Conservation (phyloP, 1,284 basidiomycete genomes). For the Leccinum subrobustum region DNA sequence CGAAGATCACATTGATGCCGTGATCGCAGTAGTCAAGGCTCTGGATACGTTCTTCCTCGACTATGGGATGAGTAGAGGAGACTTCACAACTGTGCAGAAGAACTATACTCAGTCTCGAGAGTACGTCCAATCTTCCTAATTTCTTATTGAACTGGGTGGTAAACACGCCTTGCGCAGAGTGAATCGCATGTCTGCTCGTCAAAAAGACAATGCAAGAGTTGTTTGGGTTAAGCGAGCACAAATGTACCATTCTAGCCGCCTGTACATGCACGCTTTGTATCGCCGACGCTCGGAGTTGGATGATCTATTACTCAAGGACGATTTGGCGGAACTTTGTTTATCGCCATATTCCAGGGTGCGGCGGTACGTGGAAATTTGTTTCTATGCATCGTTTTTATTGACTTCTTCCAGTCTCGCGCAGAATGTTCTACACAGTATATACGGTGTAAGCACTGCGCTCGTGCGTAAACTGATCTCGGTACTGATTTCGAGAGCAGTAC, state of each 20-base stretch:
- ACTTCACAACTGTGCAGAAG: conserved; percentile 65
- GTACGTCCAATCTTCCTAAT: conserved; percentile 41
- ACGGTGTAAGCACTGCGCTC: conserved; percentile 47
- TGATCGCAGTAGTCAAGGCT: conserved; percentile 66
- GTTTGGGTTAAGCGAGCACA: conserved; percentile 82
- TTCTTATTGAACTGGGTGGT: not conserved
- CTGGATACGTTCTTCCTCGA: conserved; percentile 76
- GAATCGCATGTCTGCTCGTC: conserved; percentile 67
- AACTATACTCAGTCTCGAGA: conserved; percentile 67
- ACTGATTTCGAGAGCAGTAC: conserved; percentile 43
- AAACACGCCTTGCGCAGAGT: conserved; percentile 39
- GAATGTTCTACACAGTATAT: conserved; percentile 64
- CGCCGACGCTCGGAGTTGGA: conserved; percentile 80
- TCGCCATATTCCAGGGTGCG: conserved; percentile 83
- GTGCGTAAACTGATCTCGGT: conserved; percentile 5
- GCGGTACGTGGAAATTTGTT: conserved; percentile 43
- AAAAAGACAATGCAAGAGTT: conserved; percentile 73
- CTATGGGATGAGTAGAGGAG: conserved; percentile 63
- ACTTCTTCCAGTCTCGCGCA: conserved; percentile 64
- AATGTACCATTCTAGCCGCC: conserved; percentile 67
- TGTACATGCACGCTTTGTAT: conserved; percentile 80
- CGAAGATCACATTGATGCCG: conserved; percentile 91
- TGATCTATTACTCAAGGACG: conserved; percentile 69
- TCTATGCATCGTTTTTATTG: not conserved
- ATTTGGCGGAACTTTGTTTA: conserved; percentile 82